Base-by-base conservation (phyloP, 2,329 filamentous ascomycete species). In the Xylariaceae sp. region DNA sequence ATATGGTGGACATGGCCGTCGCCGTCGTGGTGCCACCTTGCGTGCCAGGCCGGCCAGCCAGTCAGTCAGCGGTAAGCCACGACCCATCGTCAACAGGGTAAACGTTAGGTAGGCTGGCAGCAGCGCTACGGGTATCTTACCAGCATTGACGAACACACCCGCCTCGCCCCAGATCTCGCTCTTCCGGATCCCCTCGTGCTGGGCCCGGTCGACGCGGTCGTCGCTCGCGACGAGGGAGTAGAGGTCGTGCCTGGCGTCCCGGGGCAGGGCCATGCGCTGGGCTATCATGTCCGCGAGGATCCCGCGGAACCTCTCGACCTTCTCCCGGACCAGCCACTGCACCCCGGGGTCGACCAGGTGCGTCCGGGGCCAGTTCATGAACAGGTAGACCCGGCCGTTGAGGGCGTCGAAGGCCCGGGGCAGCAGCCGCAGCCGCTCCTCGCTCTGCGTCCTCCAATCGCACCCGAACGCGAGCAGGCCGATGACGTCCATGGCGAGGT, bases 381-480 rank as follows among this genome's bases (percentile, higher is more conserved):
- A 37, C 3, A 40, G 15, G 11, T 30, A 22, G 11, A 26, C 14
- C 3, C 10, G 14, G 5, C 14, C 8, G 18, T 14, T 40, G 8
- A 19, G 5, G n/a, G n/a, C 14, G 3, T 7, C 21, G 7, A 31
- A 14, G 2, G 19, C 30, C 13, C 25, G 13, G 3, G 31, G 21
- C 13, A 42, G 19, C 13, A 39, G 17, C 4, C 21, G 33, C 7
- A 22, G 17, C 16, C 4, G 19, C 8, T 32, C 26, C 12, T 39
- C 31, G 4, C 23, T 40, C 31, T 44, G 37, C 10, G 35, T 36
- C 8, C 38, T 36, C 4, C 38, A 31, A 1, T 32, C 23, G 18
- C 29, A 36, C 1, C 40, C 40, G 21, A 43, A 43, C 9, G 38
- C 40, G 1, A 45, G 30, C 3, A 24, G 40, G 14, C 45, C 43